A percentile compares a stretch with the other conserved stretches of the same genome.
Evolutionary conservation across 148 eudicot genomes (phyloP).

Genomic region (Talinum fruticosum): DNA sequence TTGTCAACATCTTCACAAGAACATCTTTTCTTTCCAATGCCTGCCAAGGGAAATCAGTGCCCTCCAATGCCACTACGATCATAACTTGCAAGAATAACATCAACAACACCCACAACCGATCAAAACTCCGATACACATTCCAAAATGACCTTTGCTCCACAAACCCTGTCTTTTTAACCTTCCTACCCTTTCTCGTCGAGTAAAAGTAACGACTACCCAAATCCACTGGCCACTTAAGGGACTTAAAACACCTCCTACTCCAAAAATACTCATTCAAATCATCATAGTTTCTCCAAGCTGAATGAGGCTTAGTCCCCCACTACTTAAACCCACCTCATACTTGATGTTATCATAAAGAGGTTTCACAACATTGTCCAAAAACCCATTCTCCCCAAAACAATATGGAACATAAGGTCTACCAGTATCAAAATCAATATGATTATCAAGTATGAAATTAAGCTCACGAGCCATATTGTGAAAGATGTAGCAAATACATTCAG

Average conservation of each 20-base stretch:
- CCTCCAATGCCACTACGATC: slow-evolving; percentile 62
- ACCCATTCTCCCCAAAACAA: slow-evolving; percentile 46
- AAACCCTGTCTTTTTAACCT: slow-evolving; percentile 88
- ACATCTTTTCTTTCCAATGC: slow-evolving; percentile 50
- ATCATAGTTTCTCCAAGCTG: slow-evolving; percentile 96
- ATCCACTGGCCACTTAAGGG: slow-evolving; percentile 78
- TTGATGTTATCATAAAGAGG: slow-evolving; percentile 54
- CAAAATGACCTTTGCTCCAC: slow-evolving; percentile 95
- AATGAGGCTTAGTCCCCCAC: slow-evolving; percentile 79
- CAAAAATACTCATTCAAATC: slow-evolving; percentile 92
- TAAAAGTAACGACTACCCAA: slow-evolving; percentile 46
- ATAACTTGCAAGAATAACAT: slow-evolving; percentile 72
- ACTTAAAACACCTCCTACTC: slow-evolving; percentile 71
- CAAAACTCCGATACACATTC: slow-evolving; percentile 89
- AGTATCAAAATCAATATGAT: slow-evolving; percentile 46
- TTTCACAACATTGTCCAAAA: slow-evolving; percentile 43
- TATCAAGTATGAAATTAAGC: slow-evolving; percentile 54
- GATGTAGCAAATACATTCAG: slow-evolving; percentile 81
- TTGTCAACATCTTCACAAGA: slow-evolving; percentile 68
- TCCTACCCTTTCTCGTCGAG: slow-evolving; percentile 21
- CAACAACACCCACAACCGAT: slow-evolving; percentile 77
- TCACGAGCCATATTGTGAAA: slow-evolving; percentile 80
- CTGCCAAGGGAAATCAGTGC: slow-evolving; percentile 45
- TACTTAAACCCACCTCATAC: slow-evolving; percentile 57
- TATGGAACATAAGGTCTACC: slow-evolving; percentile 50